Conservation (phyloP, 768 basidiomycete species). For the Boletus rubropictus region DNA sequence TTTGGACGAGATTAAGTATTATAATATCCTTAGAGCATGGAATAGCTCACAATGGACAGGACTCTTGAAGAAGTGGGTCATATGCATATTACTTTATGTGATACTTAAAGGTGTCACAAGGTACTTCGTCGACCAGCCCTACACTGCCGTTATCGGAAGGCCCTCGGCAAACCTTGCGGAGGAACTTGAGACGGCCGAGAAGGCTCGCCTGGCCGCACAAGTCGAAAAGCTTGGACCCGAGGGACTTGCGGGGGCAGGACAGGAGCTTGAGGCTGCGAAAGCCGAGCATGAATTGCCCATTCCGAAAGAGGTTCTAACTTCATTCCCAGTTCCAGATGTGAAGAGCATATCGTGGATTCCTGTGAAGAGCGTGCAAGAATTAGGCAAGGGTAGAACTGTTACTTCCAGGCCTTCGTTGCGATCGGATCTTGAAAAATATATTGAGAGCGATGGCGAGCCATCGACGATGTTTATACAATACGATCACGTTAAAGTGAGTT, state of each 20-base stretch:
- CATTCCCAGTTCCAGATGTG: conserved; percentile 89
- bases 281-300: conserved; percentile 79
- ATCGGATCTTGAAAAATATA: conserved; percentile 50
- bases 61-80: conserved; percentile 63
- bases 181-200: conserved; percentile 76
- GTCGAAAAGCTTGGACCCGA: conserved; percentile 67
- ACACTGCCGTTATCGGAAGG: conserved; percentile 75
- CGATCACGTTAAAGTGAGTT: conserved; percentile 77
- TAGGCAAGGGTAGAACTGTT: conserved; percentile 42
- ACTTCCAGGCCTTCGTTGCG: conserved; percentile 28
- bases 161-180: conserved; percentile 83
- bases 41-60: conserved; percentile 67
- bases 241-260: conserved; percentile 67
- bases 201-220: conserved; percentile 66
- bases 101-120: conserved; percentile 36
- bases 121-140: conserved; percentile 70
- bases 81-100: conserved; percentile 3
- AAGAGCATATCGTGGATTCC: conserved; percentile 91
- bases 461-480: conserved; percentile 91
- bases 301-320: conserved; percentile 70
- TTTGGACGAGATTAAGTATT: conserved; percentile 77
- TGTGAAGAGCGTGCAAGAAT: conserved; percentile 60
- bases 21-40: conserved; percentile 64
- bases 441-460: conserved; percentile 59
- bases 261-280: conserved; percentile 75